Base-by-base conservation (phyloP, 2,329 filamentous ascomycete species). In the Penicillium palitans region DNA sequence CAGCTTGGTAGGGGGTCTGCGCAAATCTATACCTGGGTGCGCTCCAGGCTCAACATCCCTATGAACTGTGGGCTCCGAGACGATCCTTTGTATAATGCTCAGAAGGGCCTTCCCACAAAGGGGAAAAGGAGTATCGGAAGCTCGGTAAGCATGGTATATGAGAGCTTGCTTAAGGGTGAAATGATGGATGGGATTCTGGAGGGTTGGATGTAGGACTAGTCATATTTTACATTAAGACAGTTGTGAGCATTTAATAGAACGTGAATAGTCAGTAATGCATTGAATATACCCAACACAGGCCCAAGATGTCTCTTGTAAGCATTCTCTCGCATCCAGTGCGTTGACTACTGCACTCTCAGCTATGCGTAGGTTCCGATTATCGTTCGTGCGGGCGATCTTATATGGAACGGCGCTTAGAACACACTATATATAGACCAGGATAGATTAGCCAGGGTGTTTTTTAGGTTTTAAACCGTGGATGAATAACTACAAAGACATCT, bases 61-160 rank as follows among this genome's bases (percentile, higher is more conserved):
- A 31, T 56, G 31, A 53, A 62, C 42, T 37, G 55, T n/a, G 61
- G 61, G 13, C 48, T 62, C 17, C 40, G 33, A 10, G 61, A 62
- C 19, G 61, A 62, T 45, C 61, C 61, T 17, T 54, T 61, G n/a
- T 62, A 61, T 24, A 62, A 57, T n/a, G 49, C 49, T 17, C 48
- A 60, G 37, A 40, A 61, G 4, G 61, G 58, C 2, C 49, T 61
- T 17, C 24, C 58, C 6, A 49, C 52, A 2, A 29, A 52, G 12
- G 53, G 48, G 5, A 62, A 62, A 39, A 61, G 29, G 52, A 59
- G 48, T 10, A 58, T 62, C 17, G 61, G 61, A n/a, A 61, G 55
- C 41, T 52, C 41, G 42, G 61, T 62, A 3, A 59, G 52, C 31
- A 49, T 39, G 6, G 39, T 62, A 10, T 62, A 62, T 41, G 61